These are phyloP conservation scores for Chionographis japonica DNA, from an alignment of 106 monocot species.

Conservation along the genomic window DNA sequence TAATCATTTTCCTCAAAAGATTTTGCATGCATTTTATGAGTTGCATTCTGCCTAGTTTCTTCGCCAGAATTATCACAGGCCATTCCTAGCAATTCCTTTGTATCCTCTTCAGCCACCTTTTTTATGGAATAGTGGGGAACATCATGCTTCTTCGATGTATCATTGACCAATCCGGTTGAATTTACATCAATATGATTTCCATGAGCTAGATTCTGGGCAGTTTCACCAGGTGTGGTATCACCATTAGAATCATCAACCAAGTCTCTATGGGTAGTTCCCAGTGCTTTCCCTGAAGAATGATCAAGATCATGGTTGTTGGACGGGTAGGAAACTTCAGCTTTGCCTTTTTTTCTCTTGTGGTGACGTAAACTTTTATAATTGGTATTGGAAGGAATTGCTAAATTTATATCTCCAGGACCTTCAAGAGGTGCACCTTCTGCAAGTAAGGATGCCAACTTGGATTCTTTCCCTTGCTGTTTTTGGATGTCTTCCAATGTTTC, in stretches of 20 bases:
- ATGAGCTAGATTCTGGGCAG: background rate
- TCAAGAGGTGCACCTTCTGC: conserved; percentile 6
- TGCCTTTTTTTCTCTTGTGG: background rate
- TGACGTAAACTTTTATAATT: background rate
- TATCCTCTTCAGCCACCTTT: background rate
- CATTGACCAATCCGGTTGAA: background rate
- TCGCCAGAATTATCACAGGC: background rate
- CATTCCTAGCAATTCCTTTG: background rate
- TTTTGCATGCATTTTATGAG: background rate
- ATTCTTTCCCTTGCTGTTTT: background rate
- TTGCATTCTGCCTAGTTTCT: background rate
- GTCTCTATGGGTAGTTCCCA: background rate
- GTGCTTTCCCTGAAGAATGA: conserved; percentile 1
- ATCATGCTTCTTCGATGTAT: conserved; percentile 3
- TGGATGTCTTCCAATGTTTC: background rate
- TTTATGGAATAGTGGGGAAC: background rate
- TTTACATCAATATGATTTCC: background rate
- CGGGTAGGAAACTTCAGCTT: background rate
- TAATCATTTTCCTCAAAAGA: conserved; percentile 1
- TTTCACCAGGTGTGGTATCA: background rate
- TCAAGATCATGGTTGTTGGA: background rate
- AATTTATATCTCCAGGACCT: conserved; percentile 7
- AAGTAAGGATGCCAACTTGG: background rate
- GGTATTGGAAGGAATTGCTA: background rate
- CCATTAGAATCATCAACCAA: conserved; percentile 2